Evolutionary conservation across 257 asterid genomes (phyloP).

Genomic region (Przewalskia tangutica): DNA sequence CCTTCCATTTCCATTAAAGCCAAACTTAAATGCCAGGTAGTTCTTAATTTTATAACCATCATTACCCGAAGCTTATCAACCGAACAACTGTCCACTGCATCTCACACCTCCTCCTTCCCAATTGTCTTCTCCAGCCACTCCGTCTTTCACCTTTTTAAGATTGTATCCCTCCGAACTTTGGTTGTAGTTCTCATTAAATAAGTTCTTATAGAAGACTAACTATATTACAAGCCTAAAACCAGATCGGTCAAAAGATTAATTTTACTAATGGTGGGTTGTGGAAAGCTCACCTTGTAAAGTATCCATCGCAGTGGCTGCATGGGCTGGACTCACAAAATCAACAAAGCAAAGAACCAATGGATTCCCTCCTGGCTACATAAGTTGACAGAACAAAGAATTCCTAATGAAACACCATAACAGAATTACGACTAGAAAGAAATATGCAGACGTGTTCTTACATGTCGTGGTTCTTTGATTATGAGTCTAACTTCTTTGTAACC

Average conservation of each 20-base stretch:
- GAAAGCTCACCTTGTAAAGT: constrained; percentile 54
- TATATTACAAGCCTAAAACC: background rate
- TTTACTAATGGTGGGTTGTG: background rate
- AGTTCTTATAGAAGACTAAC: background rate
- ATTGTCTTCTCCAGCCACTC: background rate
- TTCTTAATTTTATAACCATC: background rate
- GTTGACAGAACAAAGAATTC: constrained; percentile 2
- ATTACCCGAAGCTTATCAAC: background rate
- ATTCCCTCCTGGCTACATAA: constrained; percentile 57
- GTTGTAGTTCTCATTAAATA: background rate
- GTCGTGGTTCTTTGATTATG: constrained; percentile 66
- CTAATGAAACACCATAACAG: background rate
- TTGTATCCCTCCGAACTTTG: background rate
- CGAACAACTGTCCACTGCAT: background rate
- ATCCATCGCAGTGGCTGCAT: constrained; percentile 79
- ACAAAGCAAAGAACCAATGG: constrained; percentile 71
- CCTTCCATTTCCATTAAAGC: background rate
- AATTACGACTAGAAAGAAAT: background rate
- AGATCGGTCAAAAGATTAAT: background rate
- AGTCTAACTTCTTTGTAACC: constrained; percentile 78
- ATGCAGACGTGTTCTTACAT: constrained; percentile 30
- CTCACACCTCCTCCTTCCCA: background rate
- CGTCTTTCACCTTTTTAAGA: background rate
- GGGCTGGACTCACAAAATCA: constrained; percentile 71
- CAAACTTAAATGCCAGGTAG: background rate